Evolutionary conservation across 768 basidiomycete genomes (phyloP).

Genomic region (Rhizopogon sp.): DNA sequence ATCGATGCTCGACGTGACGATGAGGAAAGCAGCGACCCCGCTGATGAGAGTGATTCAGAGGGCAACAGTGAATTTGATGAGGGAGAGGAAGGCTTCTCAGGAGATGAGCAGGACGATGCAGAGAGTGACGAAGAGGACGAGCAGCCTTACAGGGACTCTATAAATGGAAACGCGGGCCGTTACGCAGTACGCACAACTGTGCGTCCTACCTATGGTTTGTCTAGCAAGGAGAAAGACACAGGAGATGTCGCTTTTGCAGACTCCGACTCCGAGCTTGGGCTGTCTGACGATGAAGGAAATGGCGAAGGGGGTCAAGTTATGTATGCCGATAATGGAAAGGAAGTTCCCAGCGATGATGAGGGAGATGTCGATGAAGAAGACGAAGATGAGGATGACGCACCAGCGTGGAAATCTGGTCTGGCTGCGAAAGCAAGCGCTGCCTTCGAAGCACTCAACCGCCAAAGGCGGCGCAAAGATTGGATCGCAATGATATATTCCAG

Average conservation of each 20-base stretch:
- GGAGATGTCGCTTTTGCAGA: conserved; percentile 64
- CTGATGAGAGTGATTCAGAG: conserved; percentile 25
- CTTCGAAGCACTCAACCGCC: conserved; percentile 33
- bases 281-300: conserved; percentile 41
- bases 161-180: conserved; percentile 42
- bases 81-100: conserved; percentile 20
- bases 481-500: conserved; percentile 80
- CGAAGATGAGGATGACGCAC: conserved; percentile 36
- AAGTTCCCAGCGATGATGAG: conserved; percentile 45
- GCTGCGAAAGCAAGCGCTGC: conserved; percentile 42
- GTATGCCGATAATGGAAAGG: conserved; percentile 48
- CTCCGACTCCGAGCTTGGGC: conserved; percentile 69
- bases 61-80: conserved; percentile 22
- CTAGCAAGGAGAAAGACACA: conserved; percentile 29
- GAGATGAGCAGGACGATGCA: conserved; percentile 15
- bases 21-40: conserved; percentile 32
- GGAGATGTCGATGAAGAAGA: conserved; percentile 36
- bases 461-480: conserved; percentile 60
- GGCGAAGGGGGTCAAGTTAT: conserved; percentile 26
- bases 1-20: conserved; percentile 31
- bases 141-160: not conserved
- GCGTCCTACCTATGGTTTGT: conserved; percentile 34
- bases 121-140: conserved; percentile 6
- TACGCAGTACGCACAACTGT: conserved; percentile 36
- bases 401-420: conserved; percentile 74